These are phyloP conservation scores for Pestalotiopsis sp. DNA, from an alignment of 2,329 filamentous ascomycete genomes.

Conservation along the genomic window DNA sequence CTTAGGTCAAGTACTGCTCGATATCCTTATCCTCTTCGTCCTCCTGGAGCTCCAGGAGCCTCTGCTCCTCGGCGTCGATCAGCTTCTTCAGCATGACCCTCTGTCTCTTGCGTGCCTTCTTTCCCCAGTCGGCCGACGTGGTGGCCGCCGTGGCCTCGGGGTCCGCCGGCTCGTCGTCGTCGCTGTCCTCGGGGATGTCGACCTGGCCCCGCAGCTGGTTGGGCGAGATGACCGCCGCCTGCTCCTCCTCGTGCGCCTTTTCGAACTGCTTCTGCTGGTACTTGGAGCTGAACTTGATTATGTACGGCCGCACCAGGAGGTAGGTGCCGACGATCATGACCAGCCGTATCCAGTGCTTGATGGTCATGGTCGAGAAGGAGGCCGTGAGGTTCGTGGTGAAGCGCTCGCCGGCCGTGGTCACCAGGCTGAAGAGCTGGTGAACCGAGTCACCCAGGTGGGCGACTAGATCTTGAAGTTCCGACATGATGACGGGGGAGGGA, in stretches of 20 bases:
- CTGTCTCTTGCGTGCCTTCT: constrained; percentile 71
- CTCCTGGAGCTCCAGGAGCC: constrained; percentile 56
- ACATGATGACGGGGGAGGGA: constrained; percentile 23
- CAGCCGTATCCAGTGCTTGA: constrained; percentile 67
- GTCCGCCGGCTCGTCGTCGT: constrained; percentile 47
- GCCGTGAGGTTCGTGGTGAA: constrained; percentile 51
- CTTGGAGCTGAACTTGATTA: constrained; percentile 68
- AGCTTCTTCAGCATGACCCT: constrained; percentile 67
- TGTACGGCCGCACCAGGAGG: constrained; percentile 72
- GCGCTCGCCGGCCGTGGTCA: constrained; percentile 32
- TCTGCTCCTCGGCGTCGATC: constrained; percentile 64
- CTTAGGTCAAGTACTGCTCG: constrained; percentile 62
- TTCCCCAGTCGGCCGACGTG: constrained; percentile 65
- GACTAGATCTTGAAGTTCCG: constrained; percentile 33
- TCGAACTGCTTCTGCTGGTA: constrained; percentile 67
- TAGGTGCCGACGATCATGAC: constrained; percentile 74
- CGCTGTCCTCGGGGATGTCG: constrained; percentile 55
- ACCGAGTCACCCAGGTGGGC: constrained; percentile 31
- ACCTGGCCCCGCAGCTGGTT: constrained; percentile 65
- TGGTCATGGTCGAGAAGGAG: constrained; percentile 53
- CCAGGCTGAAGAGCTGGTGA: constrained; percentile 27
- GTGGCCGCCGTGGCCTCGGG: constrained; percentile 45
- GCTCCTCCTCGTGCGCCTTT: constrained; percentile 51
- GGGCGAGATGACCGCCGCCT: constrained; percentile 59
- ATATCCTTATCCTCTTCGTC: constrained; percentile 77